Evolutionary conservation across 352 stramenopile genomes (phyloP).

Genomic region (Paralagenidium karlingii): DNA sequence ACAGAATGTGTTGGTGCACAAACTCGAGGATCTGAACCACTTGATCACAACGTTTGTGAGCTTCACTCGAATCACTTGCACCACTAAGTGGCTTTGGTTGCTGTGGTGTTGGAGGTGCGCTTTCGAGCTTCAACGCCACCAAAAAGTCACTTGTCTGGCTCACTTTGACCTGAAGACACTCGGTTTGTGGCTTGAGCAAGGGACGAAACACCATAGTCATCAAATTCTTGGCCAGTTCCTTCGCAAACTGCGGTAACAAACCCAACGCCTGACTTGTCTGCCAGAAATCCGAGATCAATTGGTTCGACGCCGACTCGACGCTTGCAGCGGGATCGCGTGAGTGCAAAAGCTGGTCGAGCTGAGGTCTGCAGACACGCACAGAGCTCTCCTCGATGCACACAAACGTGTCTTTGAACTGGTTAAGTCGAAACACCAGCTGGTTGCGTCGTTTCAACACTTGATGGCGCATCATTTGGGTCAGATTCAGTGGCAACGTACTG

Average conservation of each 20-base stretch:
- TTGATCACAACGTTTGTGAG: slow-evolving; percentile 21
- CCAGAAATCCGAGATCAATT: slow-evolving; percentile 33
- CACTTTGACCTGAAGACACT: slow-evolving; percentile 10
- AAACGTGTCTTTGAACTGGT: slow-evolving; percentile 24
- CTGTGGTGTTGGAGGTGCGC: neutral
- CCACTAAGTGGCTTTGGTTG: slow-evolving; percentile 5
- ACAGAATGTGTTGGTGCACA: slow-evolving; percentile 35
- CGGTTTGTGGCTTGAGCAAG: slow-evolving; percentile 40
- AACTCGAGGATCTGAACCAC: slow-evolving; percentile 42
- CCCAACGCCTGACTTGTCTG: slow-evolving; percentile 34
- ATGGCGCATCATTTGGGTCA: slow-evolving; percentile 25
- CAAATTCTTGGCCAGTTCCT: slow-evolving; percentile 45
- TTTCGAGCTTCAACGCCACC: neutral
- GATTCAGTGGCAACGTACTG: slow-evolving; percentile 9
- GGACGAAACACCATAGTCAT: slow-evolving; percentile 21
- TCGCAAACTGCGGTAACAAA: slow-evolving; percentile 22
- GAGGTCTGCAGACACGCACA: neutral
- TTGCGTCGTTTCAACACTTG: slow-evolving; percentile 45
- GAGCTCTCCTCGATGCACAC: slow-evolving; percentile 15
- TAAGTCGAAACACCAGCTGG: slow-evolving; percentile 26
- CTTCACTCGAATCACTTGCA: too few species aligned
- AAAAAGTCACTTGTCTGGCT: slow-evolving; percentile 11
- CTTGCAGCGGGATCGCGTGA: too few species aligned
- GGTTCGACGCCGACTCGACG: neutral
- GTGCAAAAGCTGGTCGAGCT: too few species aligned